Conservation (phyloP, 2,329 filamentous ascomycete genomes). For the Pseudogymnoascus verrucosus region DNA sequence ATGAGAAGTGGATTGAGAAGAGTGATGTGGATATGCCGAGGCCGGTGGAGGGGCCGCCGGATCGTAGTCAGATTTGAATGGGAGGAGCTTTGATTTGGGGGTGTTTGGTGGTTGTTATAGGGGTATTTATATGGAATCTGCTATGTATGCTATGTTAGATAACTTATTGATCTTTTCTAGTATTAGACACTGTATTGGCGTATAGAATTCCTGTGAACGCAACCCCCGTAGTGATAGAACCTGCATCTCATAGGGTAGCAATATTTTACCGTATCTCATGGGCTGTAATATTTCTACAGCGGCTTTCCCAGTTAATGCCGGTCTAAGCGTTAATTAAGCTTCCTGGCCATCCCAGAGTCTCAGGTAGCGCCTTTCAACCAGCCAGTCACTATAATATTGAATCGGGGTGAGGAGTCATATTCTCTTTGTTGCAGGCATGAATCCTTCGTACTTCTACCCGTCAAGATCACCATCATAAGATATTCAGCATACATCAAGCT, state of each 20-base stretch:
- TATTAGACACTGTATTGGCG: not conserved
- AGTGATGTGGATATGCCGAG: not conserved
- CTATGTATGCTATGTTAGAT: not conserved
- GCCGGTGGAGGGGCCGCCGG: not conserved
- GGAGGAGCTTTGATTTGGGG: not conserved
- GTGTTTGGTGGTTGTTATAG: not conserved
- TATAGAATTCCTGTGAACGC: not conserved
- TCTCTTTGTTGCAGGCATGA: not conserved
- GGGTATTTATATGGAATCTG: not conserved
- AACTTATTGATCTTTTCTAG: not conserved
- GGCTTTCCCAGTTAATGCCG: not conserved
- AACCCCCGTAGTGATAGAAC: not conserved
- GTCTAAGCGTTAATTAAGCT: not conserved
- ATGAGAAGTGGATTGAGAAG: not conserved
- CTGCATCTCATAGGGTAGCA: no score
- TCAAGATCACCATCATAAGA: not conserved
- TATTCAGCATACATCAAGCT: not conserved
- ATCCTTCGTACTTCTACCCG: not conserved
- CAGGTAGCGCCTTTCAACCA: not conserved
- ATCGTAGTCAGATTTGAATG: not conserved
- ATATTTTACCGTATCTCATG: not conserved
- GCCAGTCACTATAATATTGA: not conserved
- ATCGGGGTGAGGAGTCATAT: not conserved
- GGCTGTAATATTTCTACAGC: not conserved
- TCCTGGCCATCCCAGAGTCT: not conserved